These are phyloP conservation scores for Arthrobotrys musiformis DNA, from an alignment of 2,329 filamentous ascomycete genomes.

Conservation along the genomic window DNA sequence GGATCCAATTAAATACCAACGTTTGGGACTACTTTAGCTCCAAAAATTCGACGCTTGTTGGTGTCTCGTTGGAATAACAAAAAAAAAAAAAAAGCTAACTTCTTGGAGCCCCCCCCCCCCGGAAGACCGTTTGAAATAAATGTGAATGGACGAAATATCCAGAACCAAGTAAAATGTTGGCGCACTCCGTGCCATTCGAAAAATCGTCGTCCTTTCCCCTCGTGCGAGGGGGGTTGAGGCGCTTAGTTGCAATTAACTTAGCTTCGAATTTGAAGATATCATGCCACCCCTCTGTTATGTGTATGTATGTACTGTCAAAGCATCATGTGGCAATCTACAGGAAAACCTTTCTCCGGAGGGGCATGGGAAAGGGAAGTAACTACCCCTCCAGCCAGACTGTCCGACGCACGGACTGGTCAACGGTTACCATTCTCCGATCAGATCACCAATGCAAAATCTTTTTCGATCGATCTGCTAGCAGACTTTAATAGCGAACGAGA, in stretches of 20 bases:
- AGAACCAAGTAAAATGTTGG: constrained; percentile 17
- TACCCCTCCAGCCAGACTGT: background rate
- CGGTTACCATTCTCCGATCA: constrained; percentile 20
- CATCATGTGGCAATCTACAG: constrained; percentile 43
- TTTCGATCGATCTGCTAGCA: constrained; percentile 9
- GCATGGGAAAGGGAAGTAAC: background rate
- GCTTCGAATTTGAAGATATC: too few species aligned
- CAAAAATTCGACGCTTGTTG: constrained; percentile 24
- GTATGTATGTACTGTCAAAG: background rate
- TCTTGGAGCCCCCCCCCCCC: background rate
- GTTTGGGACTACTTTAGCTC: constrained; percentile 30
- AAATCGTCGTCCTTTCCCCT: constrained; percentile 1
- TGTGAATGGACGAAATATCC: background rate
- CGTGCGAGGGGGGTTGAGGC: constrained; percentile 33
- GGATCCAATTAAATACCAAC: constrained; percentile 42
- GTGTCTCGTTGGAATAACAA: constrained; percentile 31
- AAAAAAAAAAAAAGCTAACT: background rate
- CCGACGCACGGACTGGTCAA: constrained; percentile 8
- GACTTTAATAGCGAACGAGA: background rate
- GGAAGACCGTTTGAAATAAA: constrained; percentile 1
- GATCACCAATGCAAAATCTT: background rate
- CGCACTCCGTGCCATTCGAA: constrained; percentile 18
- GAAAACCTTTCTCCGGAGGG: background rate
- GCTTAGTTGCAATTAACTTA: background rate
- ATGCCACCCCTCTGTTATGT: constrained; percentile 24